Base-by-base conservation (phyloP, 208 protist genomes). In the Acanthamoeba triangularis region DNA sequence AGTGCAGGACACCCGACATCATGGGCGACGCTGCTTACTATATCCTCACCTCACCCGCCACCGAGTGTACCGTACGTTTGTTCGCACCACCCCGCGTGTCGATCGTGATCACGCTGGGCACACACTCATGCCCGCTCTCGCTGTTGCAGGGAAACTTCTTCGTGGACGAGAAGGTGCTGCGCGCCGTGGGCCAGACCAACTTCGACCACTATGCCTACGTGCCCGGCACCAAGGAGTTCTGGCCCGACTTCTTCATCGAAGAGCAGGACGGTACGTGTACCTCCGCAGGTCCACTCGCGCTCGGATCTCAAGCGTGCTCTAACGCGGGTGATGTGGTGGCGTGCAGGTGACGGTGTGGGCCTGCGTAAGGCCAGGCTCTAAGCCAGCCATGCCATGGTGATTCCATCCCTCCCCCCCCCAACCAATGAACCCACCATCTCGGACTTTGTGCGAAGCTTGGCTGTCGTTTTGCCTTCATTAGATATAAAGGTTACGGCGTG, bases 11-110 rank as follows among this genome's bases (percentile, higher is more conserved):
- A 13, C 30, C 52, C 16, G 85, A 95, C 10, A 98, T 98, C 52
- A 97, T 98, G 95, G 90, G 96, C 30, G 97, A 98, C 63, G 78
- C 97, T 25, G 97, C 96, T 2, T 95, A 96, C 44, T 65, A 90
- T 65, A 97, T 98, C 47, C 67, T 98, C 18, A 96, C 94, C 65
- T 82, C 65, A 11, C 90, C 90, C 35, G 11, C 90, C 41, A 94
- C 90, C 18, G 90, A 94, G 65, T 94, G 90, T 63, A 94, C 90
- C 5, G 74, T 82, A 82, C 69, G 69, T 78, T 16, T 16, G 11
- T 74, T 13, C 16, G 54, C 16, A 61, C 16, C 16, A 23, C 54
- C 11, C n/a, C 61, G 28, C 28, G 61, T 67, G 61, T 67, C 16
- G 3, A 67, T 5, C 1, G 16, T 67, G 28, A n/a, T 18, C 16